These are phyloP conservation scores for Calonectria hongkongensis DNA, from an alignment of 2,329 filamentous ascomycete species.

Conservation along the genomic window DNA sequence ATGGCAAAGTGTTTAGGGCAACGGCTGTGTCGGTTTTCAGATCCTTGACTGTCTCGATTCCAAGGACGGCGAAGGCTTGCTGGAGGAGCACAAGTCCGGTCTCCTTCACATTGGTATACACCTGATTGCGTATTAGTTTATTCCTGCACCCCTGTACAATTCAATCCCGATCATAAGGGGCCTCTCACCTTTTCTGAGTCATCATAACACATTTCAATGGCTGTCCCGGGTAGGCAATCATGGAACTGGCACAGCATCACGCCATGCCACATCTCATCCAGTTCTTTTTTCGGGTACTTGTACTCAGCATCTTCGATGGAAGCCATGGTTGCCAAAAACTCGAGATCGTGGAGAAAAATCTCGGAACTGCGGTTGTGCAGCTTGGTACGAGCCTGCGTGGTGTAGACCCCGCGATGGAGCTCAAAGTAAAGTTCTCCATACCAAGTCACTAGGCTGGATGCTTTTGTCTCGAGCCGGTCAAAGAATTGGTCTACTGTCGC, in stretches of 20 bases:
- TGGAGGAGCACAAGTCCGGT: slow-evolving; percentile 83
- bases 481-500: slow-evolving; percentile 96
- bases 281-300: slow-evolving; percentile 92
- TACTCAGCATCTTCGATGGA: slow-evolving; percentile 83
- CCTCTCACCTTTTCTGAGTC: slow-evolving; percentile 85
- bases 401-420: slow-evolving; percentile 96
- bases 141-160: no score
- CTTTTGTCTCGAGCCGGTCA: slow-evolving; percentile 86
- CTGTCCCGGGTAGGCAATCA: slow-evolving; percentile 95
- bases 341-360: slow-evolving; percentile 88
- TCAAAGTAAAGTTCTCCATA: slow-evolving; percentile 99
- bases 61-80: slow-evolving; percentile 81
- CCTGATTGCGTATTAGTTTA: slow-evolving; percentile 60
- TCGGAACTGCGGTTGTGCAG: slow-evolving; percentile 92
- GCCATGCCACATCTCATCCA: slow-evolving; percentile 96
- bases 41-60: slow-evolving; percentile 51
- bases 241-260: slow-evolving; percentile 97
- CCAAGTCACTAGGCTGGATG: slow-evolving; percentile 89
- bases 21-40: slow-evolving; percentile 61
- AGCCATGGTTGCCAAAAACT: slow-evolving; percentile 90
- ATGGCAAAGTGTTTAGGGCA: slow-evolving; percentile 90
- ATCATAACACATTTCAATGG: slow-evolving; percentile 98
- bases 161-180: neutral
- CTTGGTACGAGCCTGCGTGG: slow-evolving; percentile 98
- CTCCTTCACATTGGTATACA: slow-evolving; percentile 89